These are phyloP conservation scores for Penicillium capsulatum DNA, from an alignment of 2,329 filamentous ascomycete genomes.

Conservation along the genomic window DNA sequence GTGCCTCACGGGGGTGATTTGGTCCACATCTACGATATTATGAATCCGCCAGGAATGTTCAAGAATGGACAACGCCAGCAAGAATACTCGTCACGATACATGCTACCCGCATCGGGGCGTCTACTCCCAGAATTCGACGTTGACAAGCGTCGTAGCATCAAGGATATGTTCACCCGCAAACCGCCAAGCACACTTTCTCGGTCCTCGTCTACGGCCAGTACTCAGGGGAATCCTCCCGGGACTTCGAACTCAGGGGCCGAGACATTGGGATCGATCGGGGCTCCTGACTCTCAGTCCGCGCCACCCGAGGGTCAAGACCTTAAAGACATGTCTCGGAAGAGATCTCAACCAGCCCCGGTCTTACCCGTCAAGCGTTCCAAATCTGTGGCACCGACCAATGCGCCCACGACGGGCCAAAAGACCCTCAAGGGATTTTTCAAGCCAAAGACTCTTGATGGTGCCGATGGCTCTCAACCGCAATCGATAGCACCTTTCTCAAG, in stretches of 20 bases:
- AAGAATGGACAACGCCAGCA: slow-evolving; percentile 59
- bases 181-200: slow-evolving; percentile 21
- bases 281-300: not conserved
- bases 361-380: slow-evolving; percentile 51
- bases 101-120: slow-evolving; percentile 72
- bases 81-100: slow-evolving; percentile 61
- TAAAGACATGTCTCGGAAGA: slow-evolving; percentile 32
- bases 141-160: slow-evolving; percentile 75
- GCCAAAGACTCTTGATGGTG: slow-evolving; percentile 43
- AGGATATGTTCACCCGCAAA: slow-evolving; percentile 80
- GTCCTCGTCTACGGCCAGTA: slow-evolving; percentile 11
- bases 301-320: not conserved
- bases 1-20: slow-evolving; percentile 52
- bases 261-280: not conserved
- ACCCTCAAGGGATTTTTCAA: slow-evolving; percentile 79
- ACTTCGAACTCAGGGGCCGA: slow-evolving; percentile 1
- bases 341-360: slow-evolving; percentile 33
- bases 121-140: slow-evolving; percentile 73
- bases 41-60: slow-evolving; percentile 75
- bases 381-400: slow-evolving; percentile 27
- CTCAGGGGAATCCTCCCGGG: slow-evolving; percentile 10
- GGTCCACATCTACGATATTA: slow-evolving; percentile 61
- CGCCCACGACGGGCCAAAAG: slow-evolving; percentile 49
- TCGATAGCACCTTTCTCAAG: not conserved
- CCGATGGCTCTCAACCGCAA: not conserved